Percentiles rank a stretch among this genome's conserved stretches.
phyloP scores from a whole-genome alignment of 305 asterid species.

The Fraxinus dipetala region DNA sequence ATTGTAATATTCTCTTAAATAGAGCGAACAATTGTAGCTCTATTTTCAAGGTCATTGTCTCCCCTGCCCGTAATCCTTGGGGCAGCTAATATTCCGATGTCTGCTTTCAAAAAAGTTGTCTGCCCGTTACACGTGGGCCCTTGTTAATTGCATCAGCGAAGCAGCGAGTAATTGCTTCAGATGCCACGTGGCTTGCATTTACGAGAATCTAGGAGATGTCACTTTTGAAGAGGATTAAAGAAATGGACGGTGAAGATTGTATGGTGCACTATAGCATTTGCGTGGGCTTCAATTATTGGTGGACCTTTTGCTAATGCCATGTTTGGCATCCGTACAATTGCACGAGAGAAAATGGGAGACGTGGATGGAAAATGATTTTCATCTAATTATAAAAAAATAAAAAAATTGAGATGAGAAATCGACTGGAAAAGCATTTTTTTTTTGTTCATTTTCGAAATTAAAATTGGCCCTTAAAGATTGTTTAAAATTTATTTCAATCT shows the following conservation, averaged over 20 bases:
- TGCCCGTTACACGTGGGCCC: conserved; percentile 1
- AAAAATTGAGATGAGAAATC: neutral
- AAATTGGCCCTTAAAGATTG: no score
- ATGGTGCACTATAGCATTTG: neutral
- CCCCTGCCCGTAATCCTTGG: neutral
- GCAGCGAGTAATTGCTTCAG: neutral
- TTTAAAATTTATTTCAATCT: no score
- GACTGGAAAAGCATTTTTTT: no score
- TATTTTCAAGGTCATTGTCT: neutral
- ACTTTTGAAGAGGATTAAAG: neutral
- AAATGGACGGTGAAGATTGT: neutral
- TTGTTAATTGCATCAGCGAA: neutral
- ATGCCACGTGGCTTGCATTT: neutral
- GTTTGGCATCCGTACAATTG: neutral
- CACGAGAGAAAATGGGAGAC: neutral
- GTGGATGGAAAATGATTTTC: neutral
- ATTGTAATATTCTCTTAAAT: neutral
- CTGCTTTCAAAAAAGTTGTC: neutral
- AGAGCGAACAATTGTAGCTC: neutral
- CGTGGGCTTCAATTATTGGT: neutral
- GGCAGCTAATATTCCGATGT: neutral
- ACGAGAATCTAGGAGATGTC: neutral
- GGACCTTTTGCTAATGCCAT: neutral
- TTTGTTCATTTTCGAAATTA: neutral
- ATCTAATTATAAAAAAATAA: neutral